Percentiles rank a stretch among this genome's conserved stretches.
Conservation (phyloP, 352 stramenopile species). For the Globisporangium canariense region DNA sequence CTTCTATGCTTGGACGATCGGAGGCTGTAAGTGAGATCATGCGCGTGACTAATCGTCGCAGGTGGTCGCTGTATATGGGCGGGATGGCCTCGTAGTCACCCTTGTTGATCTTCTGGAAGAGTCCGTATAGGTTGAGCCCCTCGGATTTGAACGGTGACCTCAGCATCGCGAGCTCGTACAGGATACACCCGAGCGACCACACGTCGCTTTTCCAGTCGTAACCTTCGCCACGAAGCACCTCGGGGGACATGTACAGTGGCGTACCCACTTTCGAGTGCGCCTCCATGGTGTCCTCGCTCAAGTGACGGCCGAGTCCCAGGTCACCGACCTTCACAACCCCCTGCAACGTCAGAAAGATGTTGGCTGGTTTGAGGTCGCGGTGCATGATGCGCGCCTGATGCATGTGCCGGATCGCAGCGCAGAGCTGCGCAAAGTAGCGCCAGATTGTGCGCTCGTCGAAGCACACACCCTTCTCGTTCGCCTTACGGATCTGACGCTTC, state of each 20-base stretch:
- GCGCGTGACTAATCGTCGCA: slow-evolving; percentile 48
- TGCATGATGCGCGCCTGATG: slow-evolving; percentile 92
- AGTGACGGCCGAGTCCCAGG: slow-evolving; percentile 64
- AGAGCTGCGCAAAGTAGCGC: slow-evolving; percentile 93
- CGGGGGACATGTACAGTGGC: slow-evolving; percentile 94
- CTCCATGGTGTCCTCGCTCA: slow-evolving; percentile 80
- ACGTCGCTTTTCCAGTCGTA: slow-evolving; percentile 96
- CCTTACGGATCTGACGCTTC: slow-evolving; percentile 91
- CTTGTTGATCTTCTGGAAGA: slow-evolving; percentile 93
- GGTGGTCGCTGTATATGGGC: slow-evolving; percentile 59
- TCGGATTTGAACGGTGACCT: slow-evolving; percentile 93
- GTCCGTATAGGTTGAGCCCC: slow-evolving; percentile 85
- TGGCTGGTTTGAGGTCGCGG: slow-evolving; percentile 92
- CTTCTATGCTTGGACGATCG: slow-evolving; percentile 56
- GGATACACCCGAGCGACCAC: slow-evolving; percentile 93
- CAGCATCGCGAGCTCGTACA: slow-evolving; percentile 95
- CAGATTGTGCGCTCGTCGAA: slow-evolving; percentile 93
- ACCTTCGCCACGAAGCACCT: slow-evolving; percentile 90
- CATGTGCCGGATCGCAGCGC: slow-evolving; percentile 81
- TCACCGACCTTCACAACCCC: slow-evolving; percentile 90
- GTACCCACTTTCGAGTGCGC: slow-evolving; percentile 92
- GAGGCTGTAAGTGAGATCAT: slow-evolving; percentile 70
- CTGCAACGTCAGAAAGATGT: slow-evolving; percentile 91
- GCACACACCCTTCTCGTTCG: slow-evolving; percentile 71
- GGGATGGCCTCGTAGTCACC: slow-evolving; percentile 69